Percentiles rank a stretch among this genome's conserved stretches.
phyloP scores from a whole-genome alignment of 352 stramenopile species.

The Phytopythium oedochilum region DNA sequence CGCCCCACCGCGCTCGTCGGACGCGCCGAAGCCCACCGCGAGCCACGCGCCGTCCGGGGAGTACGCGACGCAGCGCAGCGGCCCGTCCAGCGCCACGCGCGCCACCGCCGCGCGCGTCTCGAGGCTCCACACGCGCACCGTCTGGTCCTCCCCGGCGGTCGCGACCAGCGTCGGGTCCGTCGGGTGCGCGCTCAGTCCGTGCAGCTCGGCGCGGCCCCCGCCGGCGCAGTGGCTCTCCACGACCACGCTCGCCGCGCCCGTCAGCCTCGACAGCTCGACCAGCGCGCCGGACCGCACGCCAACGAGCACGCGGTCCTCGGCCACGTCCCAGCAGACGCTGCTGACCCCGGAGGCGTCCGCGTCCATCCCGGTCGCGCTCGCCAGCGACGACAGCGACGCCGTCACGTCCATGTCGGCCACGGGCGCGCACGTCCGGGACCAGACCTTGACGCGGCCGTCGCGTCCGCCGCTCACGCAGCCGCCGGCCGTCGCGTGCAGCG shows the following conservation, averaged over 20 bases:
- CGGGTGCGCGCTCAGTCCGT: constrained; percentile 47
- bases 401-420: constrained; percentile 58
- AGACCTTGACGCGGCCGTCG: constrained; percentile 73
- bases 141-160: constrained; percentile 63
- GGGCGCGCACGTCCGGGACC: constrained; percentile 34
- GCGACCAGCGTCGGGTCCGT: constrained; percentile 44
- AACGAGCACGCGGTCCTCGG: constrained; percentile 65
- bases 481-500: constrained; percentile 44
- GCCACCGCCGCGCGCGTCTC: constrained; percentile 42
- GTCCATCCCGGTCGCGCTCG: constrained; percentile 7
- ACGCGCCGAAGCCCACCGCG: constrained; percentile 53
- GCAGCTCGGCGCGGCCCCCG: constrained; percentile 30
- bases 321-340: constrained; percentile 61
- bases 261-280: constrained; percentile 64
- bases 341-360: constrained; percentile 17
- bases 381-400: constrained; percentile 34
- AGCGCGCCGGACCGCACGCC: constrained; percentile 65
- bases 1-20: constrained; percentile 4
- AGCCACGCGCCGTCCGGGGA: constrained; percentile 67
- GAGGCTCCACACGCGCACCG: constrained; percentile 66
- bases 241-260: constrained; percentile 49
- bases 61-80: constrained; percentile 52
- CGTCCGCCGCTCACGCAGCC: constrained; percentile 55
- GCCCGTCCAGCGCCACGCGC: constrained; percentile 53
- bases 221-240: constrained; percentile 45